Conservation (phyloP, 345 rosid genomes). For the Trapa incisa region DNA sequence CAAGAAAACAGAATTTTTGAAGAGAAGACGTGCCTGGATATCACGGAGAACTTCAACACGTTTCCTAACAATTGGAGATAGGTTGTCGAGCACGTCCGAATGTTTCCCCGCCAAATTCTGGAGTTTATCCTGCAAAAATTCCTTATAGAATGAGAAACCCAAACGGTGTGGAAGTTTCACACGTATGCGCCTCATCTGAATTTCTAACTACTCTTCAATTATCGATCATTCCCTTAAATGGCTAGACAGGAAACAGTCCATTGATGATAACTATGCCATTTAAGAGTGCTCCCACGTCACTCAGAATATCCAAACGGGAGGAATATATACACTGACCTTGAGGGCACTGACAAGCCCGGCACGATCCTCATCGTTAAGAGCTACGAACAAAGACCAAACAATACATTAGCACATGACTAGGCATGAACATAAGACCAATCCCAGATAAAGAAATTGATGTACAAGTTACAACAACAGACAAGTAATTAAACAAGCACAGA, state of each 20-base stretch:
- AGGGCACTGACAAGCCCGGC: constrained; percentile 71
- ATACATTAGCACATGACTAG: background rate
- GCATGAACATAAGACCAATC: background rate
- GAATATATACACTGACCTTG: constrained; percentile 34
- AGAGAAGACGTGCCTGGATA: constrained; percentile 46
- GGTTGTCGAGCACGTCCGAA: constrained; percentile 53
- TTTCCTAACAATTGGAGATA: constrained; percentile 52
- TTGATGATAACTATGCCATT: background rate
- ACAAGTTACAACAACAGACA: background rate
- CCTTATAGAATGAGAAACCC: background rate
- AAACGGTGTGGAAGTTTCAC: constrained; percentile 11
- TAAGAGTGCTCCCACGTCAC: background rate
- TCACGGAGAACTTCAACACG: constrained; percentile 86
- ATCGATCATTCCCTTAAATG: constrained; percentile 42
- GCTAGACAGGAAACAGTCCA: constrained; percentile 33
- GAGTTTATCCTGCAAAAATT: constrained; percentile 49
- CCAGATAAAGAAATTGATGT: background rate
- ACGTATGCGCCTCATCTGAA: background rate
- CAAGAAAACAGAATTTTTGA: constrained; percentile 4
- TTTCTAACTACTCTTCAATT: background rate
- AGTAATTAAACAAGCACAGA: background rate
- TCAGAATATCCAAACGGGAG: background rate
- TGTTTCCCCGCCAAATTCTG: constrained; percentile 75
- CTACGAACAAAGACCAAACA: constrained; percentile 19
- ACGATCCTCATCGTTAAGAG: constrained; percentile 57